Base-by-base conservation (phyloP, 2,329 filamentous ascomycete species). In the Epichloe baconii region DNA sequence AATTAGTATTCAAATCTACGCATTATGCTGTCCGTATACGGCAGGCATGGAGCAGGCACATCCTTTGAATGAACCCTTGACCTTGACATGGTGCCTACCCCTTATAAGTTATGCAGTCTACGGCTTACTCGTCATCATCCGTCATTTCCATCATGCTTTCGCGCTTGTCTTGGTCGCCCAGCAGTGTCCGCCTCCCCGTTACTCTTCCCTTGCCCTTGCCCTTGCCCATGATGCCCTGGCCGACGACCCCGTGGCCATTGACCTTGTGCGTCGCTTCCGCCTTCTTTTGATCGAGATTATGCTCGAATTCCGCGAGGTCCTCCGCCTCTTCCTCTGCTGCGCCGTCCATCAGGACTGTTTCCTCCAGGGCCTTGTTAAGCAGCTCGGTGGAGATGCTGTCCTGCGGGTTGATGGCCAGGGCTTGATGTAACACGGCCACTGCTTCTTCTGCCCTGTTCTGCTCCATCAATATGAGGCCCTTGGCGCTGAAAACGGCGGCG, bases 381-480 rank as follows among this genome's bases (percentile, higher is more conserved):
- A 93, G 68, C 63, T 93, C 87, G 0, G 85, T 89, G 2, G 87
- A 86, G 56, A 90, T 84, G 5, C 85, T 81, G 61, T 93, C 87
- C 66, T 93, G 87, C 0, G 87, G 85, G 36, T 79, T 78, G 21
- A 91, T 81, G 0, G 86, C 85, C 15, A 93, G 74, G 1, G 87
- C 87, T 66, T 96, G 87, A 59, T 97, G 93, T 26, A 97, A 72
- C 3, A 88, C 82, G 10, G 83, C 76, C 4, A 93, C 83, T 0
- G 91, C 91, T 44, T 94, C 85, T 59, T 85, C 85, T 0, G 81
- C 79, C 48, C 80, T 76, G 15, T 80, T 81, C 57, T 88, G 74
- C 60, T 95, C 88, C 58, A 97, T 77, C 50, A 91, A 75, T 12
- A 95, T 85, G 15, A 97, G 73, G 0, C 88, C 91, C 61, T 95